phyloP scores from a whole-genome alignment of 208 protist genomes.

The Leishmania aethiopica region DNA sequence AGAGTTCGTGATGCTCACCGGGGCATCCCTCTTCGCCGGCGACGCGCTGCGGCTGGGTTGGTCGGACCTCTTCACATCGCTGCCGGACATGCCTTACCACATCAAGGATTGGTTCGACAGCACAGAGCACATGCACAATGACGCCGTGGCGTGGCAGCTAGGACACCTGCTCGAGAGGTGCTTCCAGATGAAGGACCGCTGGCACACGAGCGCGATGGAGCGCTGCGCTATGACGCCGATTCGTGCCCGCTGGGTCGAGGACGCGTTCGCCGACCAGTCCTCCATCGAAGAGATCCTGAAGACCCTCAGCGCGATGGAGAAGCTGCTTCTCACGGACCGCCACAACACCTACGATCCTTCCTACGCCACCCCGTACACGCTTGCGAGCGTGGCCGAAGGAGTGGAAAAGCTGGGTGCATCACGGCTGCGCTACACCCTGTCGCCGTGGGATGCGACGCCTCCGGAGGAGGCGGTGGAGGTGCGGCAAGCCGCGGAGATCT shows the following conservation, averaged over 20 bases:
- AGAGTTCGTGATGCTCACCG: constrained; percentile 91
- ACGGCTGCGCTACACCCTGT: constrained; percentile 78
- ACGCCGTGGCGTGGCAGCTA: constrained; percentile 92
- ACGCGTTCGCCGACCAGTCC: constrained; percentile 90
- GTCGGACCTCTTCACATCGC: constrained; percentile 88
- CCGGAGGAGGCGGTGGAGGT: constrained; percentile 78
- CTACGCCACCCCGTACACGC: constrained; percentile 73
- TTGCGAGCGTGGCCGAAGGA: constrained; percentile 64
- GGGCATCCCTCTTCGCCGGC: constrained; percentile 88
- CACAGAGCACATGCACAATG: constrained; percentile 93
- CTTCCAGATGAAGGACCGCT: constrained; percentile 79
- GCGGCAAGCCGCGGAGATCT: constrained; percentile 75
- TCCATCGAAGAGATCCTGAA: constrained; percentile 76
- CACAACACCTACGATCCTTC: constrained; percentile 75
- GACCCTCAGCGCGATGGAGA: constrained; percentile 82
- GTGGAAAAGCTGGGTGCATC: constrained; percentile 51
- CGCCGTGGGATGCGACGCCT: constrained; percentile 81
- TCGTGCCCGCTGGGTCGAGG: constrained; percentile 88
- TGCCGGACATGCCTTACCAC: constrained; percentile 89
- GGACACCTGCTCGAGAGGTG: constrained; percentile 88
- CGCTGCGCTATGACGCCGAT: constrained; percentile 78
- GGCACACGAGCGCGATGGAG: constrained; percentile 87
- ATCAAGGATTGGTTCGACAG: constrained; percentile 93
- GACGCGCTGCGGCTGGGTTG: constrained; percentile 89
- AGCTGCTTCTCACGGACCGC: constrained; percentile 52